Evolutionary conservation across 768 basidiomycete genomes (phyloP).

Genomic region (Ephemerocybe angulata): DNA sequence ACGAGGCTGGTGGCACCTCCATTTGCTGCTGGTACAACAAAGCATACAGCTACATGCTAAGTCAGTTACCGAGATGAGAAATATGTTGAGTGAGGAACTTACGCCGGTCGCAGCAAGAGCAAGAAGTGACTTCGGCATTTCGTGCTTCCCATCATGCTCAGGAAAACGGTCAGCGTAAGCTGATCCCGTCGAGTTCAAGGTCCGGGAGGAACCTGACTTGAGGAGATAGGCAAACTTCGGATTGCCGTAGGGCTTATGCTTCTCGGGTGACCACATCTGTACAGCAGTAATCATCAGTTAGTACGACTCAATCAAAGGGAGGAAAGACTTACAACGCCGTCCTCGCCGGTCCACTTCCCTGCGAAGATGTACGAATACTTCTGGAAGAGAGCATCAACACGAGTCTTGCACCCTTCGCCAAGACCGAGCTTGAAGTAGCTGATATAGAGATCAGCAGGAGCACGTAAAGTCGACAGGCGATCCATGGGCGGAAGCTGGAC

Average conservation of each 20-base stretch:
- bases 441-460: not conserved
- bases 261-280: not conserved
- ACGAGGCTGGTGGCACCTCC: not conserved
- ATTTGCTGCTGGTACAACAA: not conserved
- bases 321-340: not conserved
- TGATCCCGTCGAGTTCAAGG: not conserved
- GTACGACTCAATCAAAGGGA: not conserved
- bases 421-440: not conserved
- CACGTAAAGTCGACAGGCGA: not conserved
- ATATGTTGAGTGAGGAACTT: too few species aligned
- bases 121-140: not conserved
- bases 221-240: not conserved
- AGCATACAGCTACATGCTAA: not conserved
- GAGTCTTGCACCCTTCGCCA: not conserved
- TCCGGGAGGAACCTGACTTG: not conserved
- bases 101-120: not conserved
- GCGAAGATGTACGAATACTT: not conserved
- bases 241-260: not conserved
- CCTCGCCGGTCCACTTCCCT: not conserved
- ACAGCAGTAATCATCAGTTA: not conserved
- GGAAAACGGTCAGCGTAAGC: not conserved
- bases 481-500: not conserved
- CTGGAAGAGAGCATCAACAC: not conserved
- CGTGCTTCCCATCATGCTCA: not conserved
- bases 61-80: not conserved